Percentiles rank a stretch among this genome's conserved stretches.
phyloP scores from a whole-genome alignment of 257 asterid species.

The Cordia subcordata region DNA sequence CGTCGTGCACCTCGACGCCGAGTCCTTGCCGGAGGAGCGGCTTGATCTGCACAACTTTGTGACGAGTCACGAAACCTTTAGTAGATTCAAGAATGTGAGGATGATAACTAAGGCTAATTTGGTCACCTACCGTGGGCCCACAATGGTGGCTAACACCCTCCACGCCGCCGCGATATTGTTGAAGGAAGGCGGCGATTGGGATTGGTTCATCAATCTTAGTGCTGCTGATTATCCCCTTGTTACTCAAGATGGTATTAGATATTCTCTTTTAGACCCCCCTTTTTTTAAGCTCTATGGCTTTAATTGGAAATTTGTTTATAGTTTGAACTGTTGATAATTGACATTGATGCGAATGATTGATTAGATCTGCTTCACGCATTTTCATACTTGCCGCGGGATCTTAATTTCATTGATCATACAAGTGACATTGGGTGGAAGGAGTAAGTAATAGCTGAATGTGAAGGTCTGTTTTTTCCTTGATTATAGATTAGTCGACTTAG shows the following conservation, averaged over 20 bases:
- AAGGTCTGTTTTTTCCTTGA: neutral
- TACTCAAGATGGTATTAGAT: conserved; percentile 75
- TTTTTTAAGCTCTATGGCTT: neutral
- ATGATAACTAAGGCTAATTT: conserved; percentile 87
- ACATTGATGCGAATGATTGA: conserved; percentile 9
- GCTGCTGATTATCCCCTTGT: conserved; percentile 94
- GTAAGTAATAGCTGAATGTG: conserved; percentile 37
- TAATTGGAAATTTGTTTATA: neutral
- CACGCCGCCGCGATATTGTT: conserved; percentile 93
- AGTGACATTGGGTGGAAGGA: conserved; percentile 98
- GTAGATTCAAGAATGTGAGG: conserved; percentile 62
- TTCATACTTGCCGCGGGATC: conserved; percentile 83
- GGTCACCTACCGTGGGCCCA: conserved; percentile 93
- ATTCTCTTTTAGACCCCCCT: neutral
- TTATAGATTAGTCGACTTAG: neutral
- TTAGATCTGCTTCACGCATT: conserved; percentile 90
- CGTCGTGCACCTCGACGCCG: conserved; percentile 89
- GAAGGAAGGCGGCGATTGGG: conserved; percentile 90
- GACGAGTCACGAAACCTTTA: conserved; percentile 26
- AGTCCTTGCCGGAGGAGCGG: conserved; percentile 68
- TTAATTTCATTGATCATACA: conserved; percentile 92
- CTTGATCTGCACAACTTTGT: conserved; percentile 65
- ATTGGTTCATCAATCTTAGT: conserved; percentile 92
- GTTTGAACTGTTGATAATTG: conserved; percentile 11
- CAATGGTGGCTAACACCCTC: conserved; percentile 91